A percentile compares a stretch with the other conserved stretches of the same genome.
These are phyloP conservation scores for Candida sanyiensis DNA, from an alignment of 805 yeast genomes.

Conservation along the genomic window DNA sequence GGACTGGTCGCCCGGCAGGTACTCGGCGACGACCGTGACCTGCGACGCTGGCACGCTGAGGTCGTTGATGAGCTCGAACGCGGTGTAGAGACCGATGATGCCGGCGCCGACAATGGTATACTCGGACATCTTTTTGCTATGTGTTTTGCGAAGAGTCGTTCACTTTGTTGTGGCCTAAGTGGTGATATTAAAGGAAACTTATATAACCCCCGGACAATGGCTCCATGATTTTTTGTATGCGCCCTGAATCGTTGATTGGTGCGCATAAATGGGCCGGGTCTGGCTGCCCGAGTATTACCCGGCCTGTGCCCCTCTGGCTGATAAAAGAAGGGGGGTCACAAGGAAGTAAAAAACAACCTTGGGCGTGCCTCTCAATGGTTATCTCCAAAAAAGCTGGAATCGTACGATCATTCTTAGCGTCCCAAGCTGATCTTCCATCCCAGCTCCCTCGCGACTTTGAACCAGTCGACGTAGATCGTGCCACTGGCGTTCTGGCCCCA, in stretches of 20 bases:
- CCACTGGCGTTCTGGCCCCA: constrained; percentile 35
- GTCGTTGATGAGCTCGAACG: constrained; percentile 40
- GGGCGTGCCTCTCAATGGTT: too few relatives aligned
- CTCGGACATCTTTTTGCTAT: constrained; percentile 7
- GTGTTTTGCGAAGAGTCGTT: neutral
- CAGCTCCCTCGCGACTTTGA: constrained; percentile 32
- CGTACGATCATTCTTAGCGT: constrained; percentile 9
- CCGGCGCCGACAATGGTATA: constrained; percentile 49
- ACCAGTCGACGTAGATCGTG: constrained; percentile 36
- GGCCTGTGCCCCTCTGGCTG: too few relatives aligned
- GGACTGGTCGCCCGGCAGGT: constrained; percentile 74
- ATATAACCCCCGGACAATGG: neutral
- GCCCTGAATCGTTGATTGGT: neutral
- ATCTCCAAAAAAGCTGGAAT: too few relatives aligned
- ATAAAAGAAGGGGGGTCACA: too few relatives aligned
- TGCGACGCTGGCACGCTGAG: constrained; percentile 34
- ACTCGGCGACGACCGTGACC: constrained; percentile 57
- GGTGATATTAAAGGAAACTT: neutral
- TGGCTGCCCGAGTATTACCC: neutral
- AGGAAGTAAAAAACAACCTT: too few relatives aligned
- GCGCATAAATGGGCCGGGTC: neutral
- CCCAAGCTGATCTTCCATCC: constrained; percentile 35
- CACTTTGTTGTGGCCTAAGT: neutral
- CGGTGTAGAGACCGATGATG: constrained; percentile 61
- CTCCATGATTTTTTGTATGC: neutral